These are phyloP conservation scores for Cyberlindnera mycetangii DNA, from an alignment of 805 yeast genomes.

Conservation along the genomic window DNA sequence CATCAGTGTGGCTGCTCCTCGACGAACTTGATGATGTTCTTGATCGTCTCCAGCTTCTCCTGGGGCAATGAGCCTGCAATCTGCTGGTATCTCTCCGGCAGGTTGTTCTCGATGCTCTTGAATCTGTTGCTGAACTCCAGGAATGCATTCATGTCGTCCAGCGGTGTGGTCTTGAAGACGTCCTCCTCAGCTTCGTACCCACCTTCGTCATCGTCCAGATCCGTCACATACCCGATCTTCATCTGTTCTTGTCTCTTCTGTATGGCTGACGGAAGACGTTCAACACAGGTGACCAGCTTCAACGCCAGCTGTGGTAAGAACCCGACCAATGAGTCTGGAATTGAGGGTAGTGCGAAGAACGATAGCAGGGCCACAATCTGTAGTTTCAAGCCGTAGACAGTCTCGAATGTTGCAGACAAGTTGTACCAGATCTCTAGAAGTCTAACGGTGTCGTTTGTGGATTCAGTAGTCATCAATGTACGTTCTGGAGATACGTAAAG, in stretches of 20 bases:
- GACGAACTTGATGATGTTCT: slow-evolving; percentile 7
- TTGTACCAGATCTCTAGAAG: slow-evolving; percentile 67
- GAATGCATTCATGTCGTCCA: slow-evolving; percentile 74
- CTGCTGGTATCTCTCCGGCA: slow-evolving; percentile 43
- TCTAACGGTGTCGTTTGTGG: slow-evolving; percentile 40
- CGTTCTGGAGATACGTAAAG: slow-evolving; percentile 58
- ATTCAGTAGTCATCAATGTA: slow-evolving; percentile 51
- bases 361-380: slow-evolving; percentile 64
- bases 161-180: slow-evolving; percentile 72
- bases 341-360: slow-evolving; percentile 38
- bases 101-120: slow-evolving; percentile 41
- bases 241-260: slow-evolving; percentile 51
- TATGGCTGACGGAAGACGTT: slow-evolving; percentile 69
- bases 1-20: slow-evolving; percentile 1
- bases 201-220: slow-evolving; percentile 1
- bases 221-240: slow-evolving; percentile 47
- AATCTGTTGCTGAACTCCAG: slow-evolving; percentile 59
- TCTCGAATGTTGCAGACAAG: slow-evolving; percentile 43
- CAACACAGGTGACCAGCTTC: slow-evolving; percentile 49
- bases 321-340: slow-evolving; percentile 35
- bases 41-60: slow-evolving; percentile 25
- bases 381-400: slow-evolving; percentile 79
- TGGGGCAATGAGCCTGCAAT: slow-evolving; percentile 29
- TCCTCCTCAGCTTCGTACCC: slow-evolving; percentile 56
- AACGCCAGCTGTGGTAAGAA: slow-evolving; percentile 48